These are phyloP conservation scores for Verruconis gallopava DNA, from an alignment of 2,329 filamentous ascomycete species.

Conservation along the genomic window DNA sequence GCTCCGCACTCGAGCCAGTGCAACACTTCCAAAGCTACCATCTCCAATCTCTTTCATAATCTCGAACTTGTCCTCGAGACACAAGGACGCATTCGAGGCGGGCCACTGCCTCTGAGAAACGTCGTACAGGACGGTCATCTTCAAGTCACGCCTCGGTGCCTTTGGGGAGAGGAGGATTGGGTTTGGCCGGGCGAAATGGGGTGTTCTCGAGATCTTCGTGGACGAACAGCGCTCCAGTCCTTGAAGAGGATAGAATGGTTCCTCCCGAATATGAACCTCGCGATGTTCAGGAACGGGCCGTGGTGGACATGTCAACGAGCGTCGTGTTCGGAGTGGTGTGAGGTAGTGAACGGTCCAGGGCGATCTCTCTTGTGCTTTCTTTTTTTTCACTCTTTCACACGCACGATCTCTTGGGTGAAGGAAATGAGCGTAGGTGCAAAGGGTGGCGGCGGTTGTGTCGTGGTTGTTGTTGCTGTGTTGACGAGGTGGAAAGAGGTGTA, in stretches of 20 bases:
- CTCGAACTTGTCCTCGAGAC: slow-evolving; percentile 87
- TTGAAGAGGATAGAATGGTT: no score
- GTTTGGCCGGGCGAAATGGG: no score
- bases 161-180: no score
- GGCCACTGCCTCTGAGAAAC: slow-evolving; percentile 55
- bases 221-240: no score
- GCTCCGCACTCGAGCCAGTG: slow-evolving; percentile 78
- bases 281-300: not conserved
- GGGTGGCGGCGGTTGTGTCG: no score
- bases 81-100: slow-evolving; percentile 34
- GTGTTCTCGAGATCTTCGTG: no score
- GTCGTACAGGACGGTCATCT: slow-evolving; percentile 68
- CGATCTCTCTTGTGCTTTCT: no score
- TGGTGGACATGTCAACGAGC: not conserved
- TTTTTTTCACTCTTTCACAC: no score
- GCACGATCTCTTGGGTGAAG: not conserved
- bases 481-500: no score
- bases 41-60: slow-evolving; percentile 97
- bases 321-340: not conserved
- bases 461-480: no score
- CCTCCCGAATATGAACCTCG: no score
- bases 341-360: no score
- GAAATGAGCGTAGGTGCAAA: not conserved
- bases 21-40: slow-evolving; percentile 95
- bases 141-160: slow-evolving; percentile 18